Evolutionary conservation across 2,329 filamentous ascomycete species (phyloP), one percentile per base, ranked within the genome.

Genomic region (Trichoderma citrinoviride): DNA sequence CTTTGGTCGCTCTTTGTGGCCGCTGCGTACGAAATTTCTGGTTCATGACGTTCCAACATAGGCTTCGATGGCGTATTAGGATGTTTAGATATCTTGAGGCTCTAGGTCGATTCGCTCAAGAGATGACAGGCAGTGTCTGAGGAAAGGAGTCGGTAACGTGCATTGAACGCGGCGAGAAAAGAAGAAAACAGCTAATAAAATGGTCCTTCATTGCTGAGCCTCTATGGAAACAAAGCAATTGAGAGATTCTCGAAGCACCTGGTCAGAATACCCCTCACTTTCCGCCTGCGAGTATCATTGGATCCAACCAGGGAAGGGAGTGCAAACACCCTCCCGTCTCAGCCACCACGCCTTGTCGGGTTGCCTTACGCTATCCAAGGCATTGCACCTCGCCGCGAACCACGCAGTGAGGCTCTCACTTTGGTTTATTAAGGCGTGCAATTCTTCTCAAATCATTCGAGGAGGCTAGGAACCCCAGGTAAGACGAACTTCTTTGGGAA

Each of bases 11-110:
- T 33, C 29, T 40, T 49, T 50, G 56, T 60, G 29, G 56, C 44
- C 44, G 29, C 15, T 50, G 21, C 29, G 29, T 27, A 60, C 10
- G 23, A 43, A 33, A 40, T 43, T 14, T 23, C 57, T 52, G 57
- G 50, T 7, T 43, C 57, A 52, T 52, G 46, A 7, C 37, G 46
- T 61, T 61, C 57, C 37, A 61, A 61, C 57, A 61, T 61, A 52
- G 57, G 57, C 57, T 14, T 61, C 4, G 14, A 43, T 10, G 19
- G 41, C 46, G 57, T 52, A 50, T 52, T 27, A 17, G 43, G 10
- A 25, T 49, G 17, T 10, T 52, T 23, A 14, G 17, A 60, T 47
- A 17, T 43, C 19, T 41, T 23, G 37, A 43, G 23, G 37, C 37
- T 61, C 17, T 19, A n/a, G 17, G 19, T 27, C 21, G 12, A 33